phyloP scores from a whole-genome alignment of 495 filamentous ascomycete species.

The Talaromyces borbonicus region DNA sequence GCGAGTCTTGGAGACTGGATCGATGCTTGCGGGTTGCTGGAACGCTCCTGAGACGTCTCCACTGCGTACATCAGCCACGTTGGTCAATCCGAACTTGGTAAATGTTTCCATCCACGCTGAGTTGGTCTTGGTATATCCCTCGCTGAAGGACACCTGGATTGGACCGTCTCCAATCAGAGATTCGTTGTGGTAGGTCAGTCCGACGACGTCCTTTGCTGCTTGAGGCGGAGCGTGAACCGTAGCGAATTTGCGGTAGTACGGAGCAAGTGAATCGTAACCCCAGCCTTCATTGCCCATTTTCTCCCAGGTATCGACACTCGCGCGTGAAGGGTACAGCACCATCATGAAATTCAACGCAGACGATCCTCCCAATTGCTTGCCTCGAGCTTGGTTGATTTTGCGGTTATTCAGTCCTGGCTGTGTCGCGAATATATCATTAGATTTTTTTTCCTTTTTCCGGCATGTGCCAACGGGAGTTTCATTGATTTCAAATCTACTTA shows the following conservation, averaged over 20 bases:
- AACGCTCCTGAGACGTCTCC: slow-evolving; percentile 18
- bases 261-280: slow-evolving; percentile 37
- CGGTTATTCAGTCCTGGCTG: slow-evolving; percentile 19
- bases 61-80: slow-evolving; percentile 11
- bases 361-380: slow-evolving; percentile 48
- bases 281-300: slow-evolving; percentile 44
- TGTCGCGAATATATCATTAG: neutral
- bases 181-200: slow-evolving; percentile 9
- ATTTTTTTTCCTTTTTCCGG: too few relatives aligned
- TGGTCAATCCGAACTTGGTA: slow-evolving; percentile 10
- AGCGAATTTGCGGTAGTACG: slow-evolving; percentile 29
- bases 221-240: slow-evolving; percentile 12
- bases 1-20: slow-evolving; percentile 19
- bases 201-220: slow-evolving; percentile 10
- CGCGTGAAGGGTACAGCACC: slow-evolving; percentile 23
- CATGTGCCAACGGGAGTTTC: too few relatives aligned
- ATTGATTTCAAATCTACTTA: slow-evolving; percentile 12
- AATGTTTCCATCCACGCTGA: slow-evolving; percentile 21
- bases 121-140: slow-evolving; percentile 7
- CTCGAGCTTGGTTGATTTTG: slow-evolving; percentile 27
- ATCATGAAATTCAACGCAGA: slow-evolving; percentile 39
- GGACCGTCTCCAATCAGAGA: slow-evolving; percentile 14
- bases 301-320: slow-evolving; percentile 43
- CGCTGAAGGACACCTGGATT: slow-evolving; percentile 15
- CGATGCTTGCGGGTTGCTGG: slow-evolving; percentile 11